Percentiles rank a stretch among this genome's conserved stretches.
phyloP scores from a whole-genome alignment of 2,329 filamentous ascomycete species.

The Fusarium floridanum region DNA sequence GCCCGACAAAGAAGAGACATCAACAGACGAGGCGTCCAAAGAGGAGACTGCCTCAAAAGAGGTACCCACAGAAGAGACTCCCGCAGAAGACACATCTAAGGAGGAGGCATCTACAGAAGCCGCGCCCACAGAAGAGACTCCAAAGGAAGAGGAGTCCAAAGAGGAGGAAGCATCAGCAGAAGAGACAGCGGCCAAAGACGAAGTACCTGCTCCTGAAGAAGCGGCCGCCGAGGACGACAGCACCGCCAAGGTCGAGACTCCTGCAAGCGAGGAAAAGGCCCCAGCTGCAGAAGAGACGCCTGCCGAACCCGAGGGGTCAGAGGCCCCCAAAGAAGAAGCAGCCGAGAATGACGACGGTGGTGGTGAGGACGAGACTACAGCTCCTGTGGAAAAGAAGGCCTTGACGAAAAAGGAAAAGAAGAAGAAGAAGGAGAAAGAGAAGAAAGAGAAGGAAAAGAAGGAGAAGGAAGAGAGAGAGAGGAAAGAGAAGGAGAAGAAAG shows the following conservation, averaged over 20 bases:
- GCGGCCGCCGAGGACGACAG: conserved; percentile 1
- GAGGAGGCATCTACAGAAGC: conserved; percentile 14
- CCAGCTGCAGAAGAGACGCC: background rate
- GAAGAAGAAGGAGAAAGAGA: conserved; percentile 28
- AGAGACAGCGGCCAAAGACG: conserved; percentile 10
- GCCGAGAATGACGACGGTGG: conserved; percentile 22
- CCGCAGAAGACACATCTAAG: conserved; percentile 16
- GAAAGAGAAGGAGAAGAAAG: conserved; percentile 39
- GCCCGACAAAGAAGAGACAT: conserved; percentile 9
- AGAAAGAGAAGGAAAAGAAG: conserved; percentile 40
- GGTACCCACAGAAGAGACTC: conserved; percentile 9
- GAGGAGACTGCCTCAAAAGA: conserved; percentile 15
- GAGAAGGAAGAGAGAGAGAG: conserved; percentile 59
- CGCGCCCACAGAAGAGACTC: conserved; percentile 7
- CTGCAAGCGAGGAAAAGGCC: conserved; percentile 7
- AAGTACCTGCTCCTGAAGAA: conserved; percentile 8
- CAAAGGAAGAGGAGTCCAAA: conserved; percentile 5
- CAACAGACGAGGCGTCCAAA: conserved; percentile 10
- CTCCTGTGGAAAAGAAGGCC: conserved; percentile 20
- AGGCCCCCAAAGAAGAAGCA: background rate
- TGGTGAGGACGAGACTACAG: conserved; percentile 28
- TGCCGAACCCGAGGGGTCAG: conserved; percentile 4
- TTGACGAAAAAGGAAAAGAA: conserved; percentile 29
- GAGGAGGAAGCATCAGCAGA: conserved; percentile 9
- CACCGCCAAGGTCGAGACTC: background rate